Base-by-base conservation (phyloP, 768 basidiomycete species). In the Punctularia strigosozonata region DNA sequence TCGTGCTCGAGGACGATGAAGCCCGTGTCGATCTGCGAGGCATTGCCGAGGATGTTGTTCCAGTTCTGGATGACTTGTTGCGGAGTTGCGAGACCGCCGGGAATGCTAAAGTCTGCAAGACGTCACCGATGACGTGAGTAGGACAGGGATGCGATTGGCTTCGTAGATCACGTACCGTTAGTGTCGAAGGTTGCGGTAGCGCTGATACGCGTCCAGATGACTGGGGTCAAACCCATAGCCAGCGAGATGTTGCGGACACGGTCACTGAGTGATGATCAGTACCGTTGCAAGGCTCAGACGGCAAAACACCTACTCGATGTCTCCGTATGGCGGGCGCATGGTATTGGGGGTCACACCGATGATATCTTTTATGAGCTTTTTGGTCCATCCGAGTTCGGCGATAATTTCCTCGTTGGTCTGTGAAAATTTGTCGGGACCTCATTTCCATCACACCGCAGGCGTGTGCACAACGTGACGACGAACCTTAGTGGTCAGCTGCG, bases 1-100 rank as follows among this genome's bases (percentile, higher is more conserved):
- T 90, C 88, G 54, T 86, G 82, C 56, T 86, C 84, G 25, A 94
- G 69, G 36, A 87, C 82, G 50, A 94, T 87, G 68, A 94, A 94
- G 8, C 90, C 90, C n/a, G 57, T 73, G 50, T 67, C 45, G 40
- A 83, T 61, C 19, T 56, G 50, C 3, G 74, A 59, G 6, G 69
- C 79, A 49, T 78, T 80, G 34, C 58, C 59, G 34, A 89, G 61
- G 60, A 91, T 88, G 45, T 62, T 60, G 47, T 85, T 64, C 74
- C 87, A 89, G 58, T 80, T 80, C 43, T 66, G 60, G 14, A 82
- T 58, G 15, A 81, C 82, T 45, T 79, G 68, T 21, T 65, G 54
- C 4, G 77, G 75, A 5, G 62, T 63, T 26, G 69, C 66, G 7
- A 58, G 39, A 21, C 86, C 86, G 34, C 75, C 71, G 25, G 77